Evolutionary conservation across 208 protist genomes (phyloP).

Genomic region (Trypanosomatidae sp.): DNA sequence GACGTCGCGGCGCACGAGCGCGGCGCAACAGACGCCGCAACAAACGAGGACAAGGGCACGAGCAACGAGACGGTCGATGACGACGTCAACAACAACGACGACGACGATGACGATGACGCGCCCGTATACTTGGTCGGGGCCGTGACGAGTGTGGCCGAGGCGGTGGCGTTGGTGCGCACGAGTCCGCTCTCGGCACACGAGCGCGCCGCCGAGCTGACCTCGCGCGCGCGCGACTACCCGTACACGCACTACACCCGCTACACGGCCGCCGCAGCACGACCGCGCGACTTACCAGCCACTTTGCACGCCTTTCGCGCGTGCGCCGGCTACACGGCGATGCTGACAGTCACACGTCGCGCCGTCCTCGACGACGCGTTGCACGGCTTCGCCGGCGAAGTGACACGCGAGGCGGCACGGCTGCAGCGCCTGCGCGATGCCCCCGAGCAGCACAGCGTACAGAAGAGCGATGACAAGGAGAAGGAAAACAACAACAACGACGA

Average conservation of each 20-base stretch:
- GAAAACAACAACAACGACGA: background rate
- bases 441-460: too few relatives aligned
- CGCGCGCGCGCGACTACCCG: background rate
- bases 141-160: constrained; percentile 20
- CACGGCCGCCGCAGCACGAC: too few relatives aligned
- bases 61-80: too few relatives aligned
- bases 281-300: constrained; percentile 16
- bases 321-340: constrained; percentile 18
- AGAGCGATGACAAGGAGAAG: too few relatives aligned
- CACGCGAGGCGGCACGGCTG: too few relatives aligned
- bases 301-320: constrained; percentile 27
- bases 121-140: constrained; percentile 17
- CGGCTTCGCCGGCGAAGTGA: too few relatives aligned
- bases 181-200: constrained; percentile 6
- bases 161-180: constrained; percentile 15
- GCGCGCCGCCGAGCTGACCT: background rate
- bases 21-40: too few relatives aligned
- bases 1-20: too few relatives aligned
- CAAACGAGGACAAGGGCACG: too few relatives aligned
- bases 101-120: constrained; percentile 9
- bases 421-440: too few relatives aligned
- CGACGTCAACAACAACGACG: background rate
- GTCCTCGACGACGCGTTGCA: constrained; percentile 33
- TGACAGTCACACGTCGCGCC: constrained; percentile 17
- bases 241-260: too few relatives aligned